A percentile compares a stretch with the other conserved stretches of the same genome.
Conservation (phyloP, 1,284 basidiomycete species). For the Pseudozyma hubeiensis region DNA sequence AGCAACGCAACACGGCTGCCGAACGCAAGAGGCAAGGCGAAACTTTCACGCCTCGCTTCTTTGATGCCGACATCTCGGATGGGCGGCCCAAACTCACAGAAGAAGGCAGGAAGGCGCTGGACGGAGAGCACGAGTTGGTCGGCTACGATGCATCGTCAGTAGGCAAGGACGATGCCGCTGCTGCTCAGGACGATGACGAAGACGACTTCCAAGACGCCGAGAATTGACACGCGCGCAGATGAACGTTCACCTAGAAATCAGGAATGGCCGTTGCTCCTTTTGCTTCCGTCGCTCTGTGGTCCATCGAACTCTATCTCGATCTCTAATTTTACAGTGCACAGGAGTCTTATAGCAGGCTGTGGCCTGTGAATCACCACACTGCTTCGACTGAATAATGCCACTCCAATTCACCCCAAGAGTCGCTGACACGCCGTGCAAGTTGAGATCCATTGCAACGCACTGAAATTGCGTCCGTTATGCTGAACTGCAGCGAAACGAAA, state of each 20-base stretch:
- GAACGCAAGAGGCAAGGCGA: conserved; percentile 57
- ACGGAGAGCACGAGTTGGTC: conserved; percentile 56
- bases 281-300: too few species aligned
- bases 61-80: conserved; percentile 78
- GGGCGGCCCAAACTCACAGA: conserved; percentile 81
- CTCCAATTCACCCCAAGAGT: too few species aligned
- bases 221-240: conserved; percentile 11
- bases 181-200: conserved; percentile 30
- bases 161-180: not conserved
- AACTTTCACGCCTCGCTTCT: conserved; percentile 78
- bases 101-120: conserved; percentile 66
- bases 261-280: too few species aligned
- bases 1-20: conserved; percentile 58
- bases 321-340: too few species aligned
- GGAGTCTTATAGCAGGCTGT: too few species aligned
- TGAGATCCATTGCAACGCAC: too few species aligned
- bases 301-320: too few species aligned
- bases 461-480: too few species aligned
- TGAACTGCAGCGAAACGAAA: too few species aligned
- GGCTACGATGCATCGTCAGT: conserved; percentile 36
- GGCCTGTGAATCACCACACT: too few species aligned
- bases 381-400: too few species aligned
- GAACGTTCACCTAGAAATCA: not conserved
- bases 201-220: conserved; percentile 48
- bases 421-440: too few species aligned